Evolutionary conservation across 1,139 yeast species (phyloP), one percentile per base, ranked within the genome.

Genomic region (Kodamaea derodonti): DNA sequence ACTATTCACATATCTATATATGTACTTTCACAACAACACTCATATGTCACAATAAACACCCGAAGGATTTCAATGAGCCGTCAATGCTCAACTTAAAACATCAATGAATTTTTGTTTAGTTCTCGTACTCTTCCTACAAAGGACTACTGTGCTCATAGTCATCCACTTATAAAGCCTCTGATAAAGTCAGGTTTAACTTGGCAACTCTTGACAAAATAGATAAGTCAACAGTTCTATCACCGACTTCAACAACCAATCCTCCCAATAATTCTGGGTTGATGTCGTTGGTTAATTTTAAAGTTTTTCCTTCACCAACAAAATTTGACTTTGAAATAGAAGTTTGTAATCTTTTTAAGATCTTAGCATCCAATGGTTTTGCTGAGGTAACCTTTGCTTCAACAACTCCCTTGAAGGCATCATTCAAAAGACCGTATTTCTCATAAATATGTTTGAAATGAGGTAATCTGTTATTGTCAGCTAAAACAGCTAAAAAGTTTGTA

Each of bases 391-490:
- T 80, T 45, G 96, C 97, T 72, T 88, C 95, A 46, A 92, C 87
- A 48, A 88, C 71, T 49, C 98, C 97, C 55, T 80, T 79, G 74
- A 84, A 75, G 39, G 97, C 97, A 58, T 87, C 94, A 60, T 81
- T 80, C 58, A 92, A 80, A 52, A 78, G 66, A 47, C 77, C 72
- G 63, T 84, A 92, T 69, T 88, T 85, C 51, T 72, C 65, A 56
- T 78, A 76, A 56, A 92, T 78, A 38, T 73, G 65, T 40, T 71
- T 64, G 54, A 92, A 75, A 54, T 88, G 67, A 43, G 69, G 64
- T 64, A 92, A 78, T 71, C 98, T 84, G 82, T 90, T 88, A 83
- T 94, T 90, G 62, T 88, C 96, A 50, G 96, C 90, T 55, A 92
- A 74, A 36, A 90, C 95, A 41, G 62, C 61, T 62, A 92, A 78